Percentiles rank a stretch among this genome's conserved stretches.
These are phyloP conservation scores for Diaporthe batatas DNA, from an alignment of 2,329 filamentous ascomycete genomes.

Conservation along the genomic window DNA sequence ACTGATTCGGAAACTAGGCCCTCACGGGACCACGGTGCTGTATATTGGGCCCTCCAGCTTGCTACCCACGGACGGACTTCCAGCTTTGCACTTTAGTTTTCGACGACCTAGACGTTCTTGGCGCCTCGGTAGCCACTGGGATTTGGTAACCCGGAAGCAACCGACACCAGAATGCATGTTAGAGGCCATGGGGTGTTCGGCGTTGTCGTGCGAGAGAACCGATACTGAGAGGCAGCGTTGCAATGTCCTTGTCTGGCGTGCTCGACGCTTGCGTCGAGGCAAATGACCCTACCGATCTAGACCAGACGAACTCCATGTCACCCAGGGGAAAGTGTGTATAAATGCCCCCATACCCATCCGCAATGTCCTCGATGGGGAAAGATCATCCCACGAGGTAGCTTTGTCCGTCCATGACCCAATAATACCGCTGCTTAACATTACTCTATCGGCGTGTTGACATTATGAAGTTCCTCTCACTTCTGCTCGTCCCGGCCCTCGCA, in stretches of 20 bases:
- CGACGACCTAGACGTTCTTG: slow-evolving; percentile 28
- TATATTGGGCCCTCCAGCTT: slow-evolving; percentile 34
- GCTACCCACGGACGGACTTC: slow-evolving; percentile 25
- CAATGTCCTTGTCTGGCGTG: background rate
- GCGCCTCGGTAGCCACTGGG: background rate
- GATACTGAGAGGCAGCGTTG: slow-evolving; percentile 8
- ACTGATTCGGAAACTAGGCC: slow-evolving; percentile 30
- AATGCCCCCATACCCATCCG: slow-evolving; percentile 10
- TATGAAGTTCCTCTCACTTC: slow-evolving; percentile 21
- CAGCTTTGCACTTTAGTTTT: slow-evolving; percentile 22
- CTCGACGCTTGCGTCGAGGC: background rate
- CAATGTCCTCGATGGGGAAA: slow-evolving; percentile 21
- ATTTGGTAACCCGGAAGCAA: background rate
- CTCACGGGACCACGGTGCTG: slow-evolving; percentile 23
- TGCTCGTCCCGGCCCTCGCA: slow-evolving; percentile 20
- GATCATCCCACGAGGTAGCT: slow-evolving; percentile 21
- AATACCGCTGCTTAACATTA: background rate
- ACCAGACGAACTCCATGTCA: background rate
- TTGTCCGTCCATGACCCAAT: background rate
- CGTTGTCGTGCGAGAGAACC: slow-evolving; percentile 29
- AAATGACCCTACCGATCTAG: background rate
- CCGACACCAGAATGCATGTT: slow-evolving; percentile 1
- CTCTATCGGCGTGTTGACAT: background rate
- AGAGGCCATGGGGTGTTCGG: background rate
- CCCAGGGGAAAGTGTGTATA: slow-evolving; percentile 16